Conservation (phyloP, 345 rosid genomes). For the Noccaea caerulescens region DNA sequence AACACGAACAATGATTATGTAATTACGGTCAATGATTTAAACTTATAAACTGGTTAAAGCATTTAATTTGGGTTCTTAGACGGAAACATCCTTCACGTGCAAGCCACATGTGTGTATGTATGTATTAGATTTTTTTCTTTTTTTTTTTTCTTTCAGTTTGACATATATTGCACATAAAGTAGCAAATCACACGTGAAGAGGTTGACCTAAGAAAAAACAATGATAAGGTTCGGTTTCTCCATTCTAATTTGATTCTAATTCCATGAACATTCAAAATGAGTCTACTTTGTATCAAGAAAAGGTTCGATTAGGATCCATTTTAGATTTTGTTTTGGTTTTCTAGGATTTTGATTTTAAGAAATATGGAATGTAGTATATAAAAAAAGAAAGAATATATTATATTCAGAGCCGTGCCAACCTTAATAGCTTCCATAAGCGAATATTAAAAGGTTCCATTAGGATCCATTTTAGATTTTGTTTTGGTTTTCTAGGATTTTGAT, state of each 20-base stretch:
- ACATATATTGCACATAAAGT: slow-evolving; percentile 13
- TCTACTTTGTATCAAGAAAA: not conserved
- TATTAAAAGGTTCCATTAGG: too few relatives aligned
- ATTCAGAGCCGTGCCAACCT: too few relatives aligned
- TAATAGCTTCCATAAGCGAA: too few relatives aligned
- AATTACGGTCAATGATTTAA: slow-evolving; percentile 34
- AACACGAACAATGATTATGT: slow-evolving; percentile 19
- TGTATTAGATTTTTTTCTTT: not conserved
- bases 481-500: too few relatives aligned
- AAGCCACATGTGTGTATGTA: slow-evolving; percentile 36
- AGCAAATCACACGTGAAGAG: slow-evolving; percentile 29
- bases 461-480: too few relatives aligned
- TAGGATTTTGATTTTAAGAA: too few relatives aligned
- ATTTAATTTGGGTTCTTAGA: slow-evolving; percentile 27
- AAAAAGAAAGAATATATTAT: too few relatives aligned
- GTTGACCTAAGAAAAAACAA: slow-evolving; percentile 24
- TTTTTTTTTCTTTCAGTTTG: slow-evolving; percentile 2
- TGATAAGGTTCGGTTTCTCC: slow-evolving; percentile 10
- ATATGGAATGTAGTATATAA: too few relatives aligned
- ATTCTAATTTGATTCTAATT: not conserved
- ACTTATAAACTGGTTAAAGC: slow-evolving; percentile 24
- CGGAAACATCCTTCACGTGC: slow-evolving; percentile 42
- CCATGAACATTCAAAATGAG: slow-evolving; percentile 1
- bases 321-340: too few relatives aligned
- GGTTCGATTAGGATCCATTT: too few relatives aligned